A percentile compares a stretch with the other conserved stretches of the same genome.
Evolutionary conservation across 176 grass and related monocot genomes (phyloP).

Genomic region (Urochloa ruziziensis): DNA sequence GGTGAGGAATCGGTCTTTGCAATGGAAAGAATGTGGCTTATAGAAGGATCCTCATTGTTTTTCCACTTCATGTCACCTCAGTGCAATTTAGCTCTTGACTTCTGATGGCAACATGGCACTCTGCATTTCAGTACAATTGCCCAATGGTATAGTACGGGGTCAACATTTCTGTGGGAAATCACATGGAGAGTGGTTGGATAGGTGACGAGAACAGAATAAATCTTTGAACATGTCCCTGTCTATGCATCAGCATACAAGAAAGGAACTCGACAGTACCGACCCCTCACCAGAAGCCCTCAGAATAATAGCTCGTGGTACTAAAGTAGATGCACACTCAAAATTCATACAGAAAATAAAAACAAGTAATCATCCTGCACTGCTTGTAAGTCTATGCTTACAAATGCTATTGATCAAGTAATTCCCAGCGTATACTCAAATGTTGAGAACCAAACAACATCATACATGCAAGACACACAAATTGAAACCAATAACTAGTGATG

Average conservation of each 20-base stretch:
- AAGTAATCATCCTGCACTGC: not conserved
- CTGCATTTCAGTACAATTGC: no score
- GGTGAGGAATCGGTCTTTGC: not conserved
- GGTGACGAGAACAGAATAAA: not conserved
- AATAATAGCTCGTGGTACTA: no score
- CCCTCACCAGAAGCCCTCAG: no score
- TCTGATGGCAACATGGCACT: not conserved
- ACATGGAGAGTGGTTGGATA: not conserved
- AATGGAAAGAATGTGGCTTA: not conserved
- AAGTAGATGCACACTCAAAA: not conserved
- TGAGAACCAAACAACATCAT: not conserved
- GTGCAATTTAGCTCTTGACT: no score
- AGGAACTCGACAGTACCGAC: no score
- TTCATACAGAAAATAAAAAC: not conserved
- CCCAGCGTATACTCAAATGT: not conserved
- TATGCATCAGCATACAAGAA: no score
- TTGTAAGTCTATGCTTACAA: not conserved
- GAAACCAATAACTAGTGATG: not conserved
- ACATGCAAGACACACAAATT: not conserved
- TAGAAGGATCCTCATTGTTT: not conserved
- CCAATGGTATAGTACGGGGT: not conserved
- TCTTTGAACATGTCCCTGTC: no score
- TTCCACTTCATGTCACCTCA: no score
- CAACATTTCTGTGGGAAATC: not conserved
- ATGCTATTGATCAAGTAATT: not conserved